Base-by-base conservation (phyloP, 169 alveolate genomes). In the Cryptosporidium canis region DNA sequence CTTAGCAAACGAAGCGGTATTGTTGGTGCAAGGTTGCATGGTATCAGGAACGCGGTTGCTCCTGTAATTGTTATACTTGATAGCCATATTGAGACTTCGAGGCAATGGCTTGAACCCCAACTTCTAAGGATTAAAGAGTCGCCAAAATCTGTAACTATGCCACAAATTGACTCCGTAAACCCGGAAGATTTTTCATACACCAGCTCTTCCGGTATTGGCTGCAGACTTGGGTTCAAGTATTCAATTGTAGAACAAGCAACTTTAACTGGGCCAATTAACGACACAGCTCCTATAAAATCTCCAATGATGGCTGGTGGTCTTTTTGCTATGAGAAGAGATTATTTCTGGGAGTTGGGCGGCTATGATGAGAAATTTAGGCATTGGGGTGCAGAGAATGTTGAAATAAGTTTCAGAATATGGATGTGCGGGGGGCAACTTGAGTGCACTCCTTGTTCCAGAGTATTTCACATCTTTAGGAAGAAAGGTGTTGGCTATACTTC, bases 261-360 rank as follows among this genome's bases (percentile, higher is more conserved):
- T 4, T 70, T 85, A 51, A 66, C 92, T 3, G 92, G 91, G 14
- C 39, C 64, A 6, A 55, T 83, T 21, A 67, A 55, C 6, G 64
- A 51, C 27, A 55, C 83, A 35, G n/a, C 65, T 53, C 93, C 93
- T 12, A 70, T 83, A 21, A 48, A 33, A 56, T 91, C 93, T 18
- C 93, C 93, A 27, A 37, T 85, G 64, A 84, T 82, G 82, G 93
- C 93, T 11, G 93, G 93, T 18, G 93, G 93, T 37, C 91, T 91
- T n/a, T 70, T 83, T 63, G 93, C 93, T 2, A 37, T 91, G 24
- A 53, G 82, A 51, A 64, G 87, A 58, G 91, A 85, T 43, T 67
- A 44, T 37, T 91, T 91, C 45, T 82, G 70, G 67, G 71, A 65
- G 41, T 44, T 91, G 0, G 93, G 93, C 27, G 93, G 93, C 48